These are phyloP conservation scores for Fraxinus paxiana DNA, from an alignment of 305 asterid species.

Conservation along the genomic window DNA sequence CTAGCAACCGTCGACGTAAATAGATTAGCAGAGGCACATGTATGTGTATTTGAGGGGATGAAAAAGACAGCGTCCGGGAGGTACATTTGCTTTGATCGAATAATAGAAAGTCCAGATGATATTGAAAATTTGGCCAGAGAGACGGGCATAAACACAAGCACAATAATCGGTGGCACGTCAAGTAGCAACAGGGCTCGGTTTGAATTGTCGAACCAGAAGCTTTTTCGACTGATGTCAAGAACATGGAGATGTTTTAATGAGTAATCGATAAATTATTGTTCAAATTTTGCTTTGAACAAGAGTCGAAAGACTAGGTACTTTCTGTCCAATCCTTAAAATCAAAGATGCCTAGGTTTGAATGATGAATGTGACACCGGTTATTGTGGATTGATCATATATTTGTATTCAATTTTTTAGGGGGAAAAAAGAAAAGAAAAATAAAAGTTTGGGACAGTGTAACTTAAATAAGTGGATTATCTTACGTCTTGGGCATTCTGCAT, in stretches of 20 bases:
- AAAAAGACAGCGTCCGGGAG: slow-evolving; percentile 50
- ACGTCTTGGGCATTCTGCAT: background rate
- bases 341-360: background rate
- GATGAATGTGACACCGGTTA: background rate
- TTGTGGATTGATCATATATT: background rate
- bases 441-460: background rate
- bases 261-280: background rate
- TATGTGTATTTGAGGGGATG: slow-evolving; percentile 68
- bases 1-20: slow-evolving; percentile 57
- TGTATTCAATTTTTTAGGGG: background rate
- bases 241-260: slow-evolving; percentile 42
- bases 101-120: slow-evolving; percentile 46
- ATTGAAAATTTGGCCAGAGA: slow-evolving; percentile 47
- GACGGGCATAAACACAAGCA: slow-evolving; percentile 35
- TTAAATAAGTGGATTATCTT: background rate
- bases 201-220: slow-evolving; percentile 53
- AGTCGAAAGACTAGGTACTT: background rate
- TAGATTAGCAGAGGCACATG: slow-evolving; percentile 65
- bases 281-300: slow-evolving; percentile 8
- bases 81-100: slow-evolving; percentile 66
- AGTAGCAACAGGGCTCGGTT: slow-evolving; percentile 26
- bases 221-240: slow-evolving; percentile 46
- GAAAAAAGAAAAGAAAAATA: too few relatives aligned
- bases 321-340: slow-evolving; percentile 13
- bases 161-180: slow-evolving; percentile 31